Evolutionary conservation across 2,329 filamentous ascomycete genomes (phyloP), one percentile per base, ranked within the genome.

Genomic region (Pseudogymnoascus sp.): DNA sequence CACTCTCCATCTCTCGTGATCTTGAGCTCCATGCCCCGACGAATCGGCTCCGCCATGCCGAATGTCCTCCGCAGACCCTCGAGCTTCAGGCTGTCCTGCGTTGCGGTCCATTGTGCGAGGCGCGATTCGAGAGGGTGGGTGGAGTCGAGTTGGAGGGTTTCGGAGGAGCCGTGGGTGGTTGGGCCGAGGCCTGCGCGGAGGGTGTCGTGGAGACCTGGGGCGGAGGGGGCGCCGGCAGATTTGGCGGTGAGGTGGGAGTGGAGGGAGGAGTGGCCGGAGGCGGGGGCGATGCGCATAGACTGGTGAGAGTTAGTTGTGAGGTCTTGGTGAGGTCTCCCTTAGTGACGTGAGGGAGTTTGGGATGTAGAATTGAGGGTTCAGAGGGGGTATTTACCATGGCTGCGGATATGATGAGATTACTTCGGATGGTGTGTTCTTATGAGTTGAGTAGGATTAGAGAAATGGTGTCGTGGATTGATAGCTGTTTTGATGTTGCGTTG

Each of bases 11-110:
- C 86, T 66, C 85, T 80, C 16, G 90, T 87, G 74, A 96, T 93
- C 84, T 91, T 90, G 75, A 96, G 82, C 81, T 99, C 95, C 95
- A 99, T 97, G 66, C 88, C 90, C 63, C 93, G 86, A 64, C 92
- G 86, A 71, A 97, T 86, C 2, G 95, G 95, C 83, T 97, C 95
- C 26, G 90, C 91, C 71, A 97, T 88, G 68, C 95, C 95, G 76
- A 92, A 97, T 57, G 91, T 87, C 69, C 91, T 89, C 68, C 91
- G 87, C 71, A 97, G 84, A 62, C 86, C 83, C 78, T 93, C 87
- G 90, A 96, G 95, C 78, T 96, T 95, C 74, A 96, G 78, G 36
- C 80, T 76, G 71, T 96, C 89, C 78, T 97, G 93, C 45, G 93
- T 96, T 64, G 87, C 82, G 77, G 93, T 90, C 95, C 95, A 99